Evolutionary conservation across 805 yeast genomes (phyloP).

Genomic region (Metschnikowia amazonensis): DNA sequence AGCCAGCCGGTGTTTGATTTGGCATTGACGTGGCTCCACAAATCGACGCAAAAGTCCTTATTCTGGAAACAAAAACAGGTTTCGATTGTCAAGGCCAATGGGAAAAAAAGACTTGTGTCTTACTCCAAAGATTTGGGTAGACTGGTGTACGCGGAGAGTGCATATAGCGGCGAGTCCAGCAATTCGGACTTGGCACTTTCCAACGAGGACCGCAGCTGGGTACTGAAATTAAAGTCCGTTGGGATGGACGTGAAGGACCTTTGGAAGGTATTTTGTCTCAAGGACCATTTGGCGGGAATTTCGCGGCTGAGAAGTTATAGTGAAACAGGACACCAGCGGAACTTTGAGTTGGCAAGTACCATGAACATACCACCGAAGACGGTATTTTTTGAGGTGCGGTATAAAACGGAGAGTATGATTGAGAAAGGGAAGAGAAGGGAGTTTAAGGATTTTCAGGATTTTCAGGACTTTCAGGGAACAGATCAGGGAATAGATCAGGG

Average conservation of each 20-base stretch:
- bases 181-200: constrained; percentile 38
- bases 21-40: constrained; percentile 67
- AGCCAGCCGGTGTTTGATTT: constrained; percentile 61
- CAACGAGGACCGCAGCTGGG: constrained; percentile 66
- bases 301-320: constrained; percentile 10
- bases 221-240: constrained; percentile 63
- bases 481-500: too few species aligned
- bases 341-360: constrained; percentile 18
- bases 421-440: background rate
- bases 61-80: constrained; percentile 64
- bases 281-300: constrained; percentile 58
- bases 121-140: constrained; percentile 35
- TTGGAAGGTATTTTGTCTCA: constrained; percentile 76
- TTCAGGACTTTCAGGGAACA: too few species aligned
- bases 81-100: constrained; percentile 16
- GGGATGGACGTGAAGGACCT: constrained; percentile 70
- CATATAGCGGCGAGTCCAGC: constrained; percentile 4
- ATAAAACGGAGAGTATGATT: constrained; percentile 34
- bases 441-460: too few species aligned
- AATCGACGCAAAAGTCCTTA: constrained; percentile 55
- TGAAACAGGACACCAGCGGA: constrained; percentile 11
- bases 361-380: constrained; percentile 29
- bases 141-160: constrained; percentile 30
- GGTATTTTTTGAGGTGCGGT: constrained; percentile 36
- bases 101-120: constrained; percentile 22